Evolutionary conservation across 768 basidiomycete species (phyloP).

Genomic region (Lactarius psammicola): DNA sequence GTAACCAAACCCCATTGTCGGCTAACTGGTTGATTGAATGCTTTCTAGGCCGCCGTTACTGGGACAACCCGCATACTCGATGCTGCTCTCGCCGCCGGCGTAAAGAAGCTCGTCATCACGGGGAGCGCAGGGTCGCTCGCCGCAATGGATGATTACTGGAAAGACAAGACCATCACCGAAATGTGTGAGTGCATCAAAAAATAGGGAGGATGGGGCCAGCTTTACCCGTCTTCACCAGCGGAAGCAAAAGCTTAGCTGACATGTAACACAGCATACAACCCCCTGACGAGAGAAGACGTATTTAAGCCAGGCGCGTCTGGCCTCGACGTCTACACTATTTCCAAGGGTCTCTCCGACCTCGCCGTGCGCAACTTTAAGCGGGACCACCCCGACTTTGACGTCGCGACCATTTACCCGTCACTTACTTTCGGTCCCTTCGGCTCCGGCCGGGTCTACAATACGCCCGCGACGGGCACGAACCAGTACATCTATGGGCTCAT

Average conservation of each 20-base stretch:
- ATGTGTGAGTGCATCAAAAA: neutral
- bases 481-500: constrained; percentile 32
- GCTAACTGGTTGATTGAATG: neutral
- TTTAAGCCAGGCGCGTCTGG: constrained; percentile 28
- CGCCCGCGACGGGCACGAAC: constrained; percentile 30
- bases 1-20: neutral
- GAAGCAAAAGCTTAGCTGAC: too few species aligned
- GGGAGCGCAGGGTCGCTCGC: constrained; percentile 13
- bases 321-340: constrained; percentile 38
- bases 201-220: too few species aligned
- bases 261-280: constrained; percentile 37
- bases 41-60: constrained; percentile 18
- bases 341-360: constrained; percentile 38
- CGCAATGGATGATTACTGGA: neutral
- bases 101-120: constrained; percentile 23
- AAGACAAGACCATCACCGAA: constrained; percentile 9
- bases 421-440: constrained; percentile 34
- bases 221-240: too few species aligned
- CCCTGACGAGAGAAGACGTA: constrained; percentile 35
- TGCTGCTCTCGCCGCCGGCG: constrained; percentile 5
- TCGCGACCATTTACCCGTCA: constrained; percentile 35
- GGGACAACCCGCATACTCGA: constrained; percentile 26
- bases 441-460: constrained; percentile 29
- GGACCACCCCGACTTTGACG: constrained; percentile 32
- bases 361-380: constrained; percentile 32